Evolutionary conservation across 2,329 filamentous ascomycete genomes (phyloP), one percentile per base, ranked within the genome.

Genomic region (Aspergillus oerlinghausenensis): DNA sequence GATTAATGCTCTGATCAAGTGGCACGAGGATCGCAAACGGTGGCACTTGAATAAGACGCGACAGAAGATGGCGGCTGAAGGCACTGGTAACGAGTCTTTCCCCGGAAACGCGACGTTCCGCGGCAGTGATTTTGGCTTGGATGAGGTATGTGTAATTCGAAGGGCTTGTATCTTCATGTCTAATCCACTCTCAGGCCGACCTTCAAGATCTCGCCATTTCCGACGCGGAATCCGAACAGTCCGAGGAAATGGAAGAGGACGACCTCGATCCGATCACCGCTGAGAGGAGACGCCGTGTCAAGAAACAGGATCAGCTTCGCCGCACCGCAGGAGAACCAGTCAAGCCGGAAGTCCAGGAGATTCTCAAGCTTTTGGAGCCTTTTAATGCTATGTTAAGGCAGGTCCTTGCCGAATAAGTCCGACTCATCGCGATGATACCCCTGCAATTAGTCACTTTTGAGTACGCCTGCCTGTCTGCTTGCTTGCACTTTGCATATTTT

Each of bases 11-110:
- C 80, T 99, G 51, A 94, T 99, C 65, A 82, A 87, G 50, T 99
- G 94, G 94, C 94, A 99, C 73, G 90, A 92, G 70, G 90, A 90
- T 45, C 82, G 94, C 55, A 97, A 99, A 82, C 93, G 93, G 77
- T 99, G 94, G 94, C 94, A 99, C 72, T 87, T 93, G 59, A 91
- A 96, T 76, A 99, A 99, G 81, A 99, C 94, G 8, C 81, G 92
- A 54, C 94, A 97, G 78, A 99, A 99, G 82, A 97, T 99, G 94
- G 94, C 94, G 0, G 92, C 91, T 2, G 92, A 93, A 67, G 86
- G 86, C 3, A 80, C 75, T 9, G 70, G 70, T 5, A 73, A 70
- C 21, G 73, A 82, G 55, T 73, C 77, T 52, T 80, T 82, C 6
- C 83, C 82, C 8, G 84, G 79, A 25, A 78, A 80, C 62, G 67